A percentile compares a stretch with the other conserved stretches of the same genome.
Evolutionary conservation across 108 stramenopile genomes (phyloP).

Genomic region (Chaetoceros muelleri): DNA sequence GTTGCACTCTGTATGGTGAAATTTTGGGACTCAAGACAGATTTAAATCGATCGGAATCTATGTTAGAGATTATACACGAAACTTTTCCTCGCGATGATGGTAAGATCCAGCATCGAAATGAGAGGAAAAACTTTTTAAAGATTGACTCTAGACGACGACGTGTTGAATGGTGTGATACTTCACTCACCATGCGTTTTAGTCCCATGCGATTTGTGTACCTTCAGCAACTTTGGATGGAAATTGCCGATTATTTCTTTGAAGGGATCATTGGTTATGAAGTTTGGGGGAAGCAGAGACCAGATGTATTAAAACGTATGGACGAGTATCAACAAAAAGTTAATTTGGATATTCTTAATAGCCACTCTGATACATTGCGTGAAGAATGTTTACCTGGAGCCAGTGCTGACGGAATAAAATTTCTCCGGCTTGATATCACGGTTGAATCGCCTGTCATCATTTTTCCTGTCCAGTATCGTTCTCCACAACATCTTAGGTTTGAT

Average conservation of each 20-base stretch:
- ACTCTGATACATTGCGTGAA: background rate
- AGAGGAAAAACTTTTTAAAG: background rate
- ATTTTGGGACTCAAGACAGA: constrained; percentile 52
- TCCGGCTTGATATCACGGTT: constrained; percentile 37
- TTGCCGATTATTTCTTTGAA: constrained; percentile 73
- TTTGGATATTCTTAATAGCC: background rate
- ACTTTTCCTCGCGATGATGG: constrained; percentile 6
- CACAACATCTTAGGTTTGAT: constrained; percentile 39
- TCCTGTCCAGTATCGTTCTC: constrained; percentile 54
- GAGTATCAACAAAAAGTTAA: background rate
- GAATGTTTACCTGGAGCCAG: constrained; percentile 17
- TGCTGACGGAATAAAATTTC: constrained; percentile 35
- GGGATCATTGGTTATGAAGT: constrained; percentile 63
- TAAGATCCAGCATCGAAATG: background rate
- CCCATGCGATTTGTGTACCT: constrained; percentile 69
- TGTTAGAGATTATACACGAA: constrained; percentile 4
- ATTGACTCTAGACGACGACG: constrained; percentile 23
- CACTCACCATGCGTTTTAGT: constrained; percentile 32
- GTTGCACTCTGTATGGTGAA: constrained; percentile 49
- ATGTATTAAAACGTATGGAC: background rate
- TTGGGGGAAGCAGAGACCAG: constrained; percentile 32
- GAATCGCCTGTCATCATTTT: constrained; percentile 55
- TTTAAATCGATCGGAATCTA: background rate
- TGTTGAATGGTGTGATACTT: constrained; percentile 33
- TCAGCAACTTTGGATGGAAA: constrained; percentile 70